Base-by-base conservation (phyloP, 306 rosid species). In the Ormosia semicastrata region DNA sequence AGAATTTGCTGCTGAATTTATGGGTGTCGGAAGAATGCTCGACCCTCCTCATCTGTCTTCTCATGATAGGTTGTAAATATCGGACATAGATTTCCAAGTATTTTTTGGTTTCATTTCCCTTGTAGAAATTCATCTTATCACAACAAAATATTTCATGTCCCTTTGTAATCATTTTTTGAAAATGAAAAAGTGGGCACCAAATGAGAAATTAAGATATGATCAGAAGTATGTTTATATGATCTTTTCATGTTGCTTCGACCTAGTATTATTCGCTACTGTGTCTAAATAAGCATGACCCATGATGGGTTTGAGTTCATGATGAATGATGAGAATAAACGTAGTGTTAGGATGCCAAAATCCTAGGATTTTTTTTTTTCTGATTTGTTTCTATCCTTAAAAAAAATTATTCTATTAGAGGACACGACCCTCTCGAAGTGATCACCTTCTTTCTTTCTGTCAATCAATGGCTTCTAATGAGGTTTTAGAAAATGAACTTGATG, bases 1-100 rank as follows among this genome's bases (percentile, higher is more conserved):
- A 73, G 97, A 95, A 49, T 95, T 95, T 78, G 92, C 92, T 82
- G 83, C 85, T 33, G 90, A 81, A 34, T 93, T 85, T 80, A 75
- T 89, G 79, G 79, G 79, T 37, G 77, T 49, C 1, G 86, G 78
- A 78, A 63, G 81, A 56, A 87, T 62, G 44, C 80, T 8, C 18
- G 83, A 11, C 8, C 60, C 40, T 66, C 41, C 81, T 81, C 80
- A 84, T 40, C 50, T 60, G 13, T 8, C 52, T 79, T 46, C 41
- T 33, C 50, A 71, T 64, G 60, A 75, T 79, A 70, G 47, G 64
- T 58, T 58, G 89, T 89, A 72, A 84, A 74, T 85, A 77, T 50
- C 77, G 39, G 39, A 72, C 73, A 32, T 36, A 4, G 12, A 6
- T 64, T 29, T 13, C 13, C 33, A 5, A 68, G 40, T 24, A 34